These are phyloP conservation scores for Calonectria leucothoes DNA, from an alignment of 2,329 filamentous ascomycete species.

Conservation along the genomic window DNA sequence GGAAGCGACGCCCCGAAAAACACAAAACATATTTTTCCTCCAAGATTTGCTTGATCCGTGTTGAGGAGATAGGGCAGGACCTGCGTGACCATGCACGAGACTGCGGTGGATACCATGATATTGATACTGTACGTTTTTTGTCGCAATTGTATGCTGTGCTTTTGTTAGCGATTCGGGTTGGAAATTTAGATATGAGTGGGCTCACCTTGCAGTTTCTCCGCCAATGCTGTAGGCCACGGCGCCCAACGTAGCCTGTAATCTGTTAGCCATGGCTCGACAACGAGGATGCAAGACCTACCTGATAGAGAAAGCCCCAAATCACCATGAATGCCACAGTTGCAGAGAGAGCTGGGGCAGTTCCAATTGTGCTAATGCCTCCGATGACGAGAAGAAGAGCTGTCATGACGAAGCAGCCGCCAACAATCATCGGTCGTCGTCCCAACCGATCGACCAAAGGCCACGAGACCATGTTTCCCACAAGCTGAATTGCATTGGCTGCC, in stretches of 20 bases:
- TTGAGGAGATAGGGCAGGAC: constrained; percentile 46
- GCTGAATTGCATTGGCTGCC: constrained; percentile 43
- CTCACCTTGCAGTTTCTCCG: constrained; percentile 43
- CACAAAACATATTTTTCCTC: constrained; percentile 47
- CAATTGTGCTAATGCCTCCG: constrained; percentile 45
- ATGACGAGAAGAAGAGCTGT: constrained; percentile 43
- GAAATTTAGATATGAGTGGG: too few relatives aligned
- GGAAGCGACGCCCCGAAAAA: constrained; percentile 45
- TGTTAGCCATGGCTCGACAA: not conserved
- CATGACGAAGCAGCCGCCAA: constrained; percentile 43
- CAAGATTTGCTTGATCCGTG: constrained; percentile 44
- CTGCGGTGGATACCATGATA: constrained; percentile 44
- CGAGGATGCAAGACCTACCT: constrained; percentile 12
- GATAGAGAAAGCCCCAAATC: constrained; percentile 43
- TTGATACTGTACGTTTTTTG: constrained; percentile 50
- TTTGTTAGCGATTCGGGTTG: not conserved
- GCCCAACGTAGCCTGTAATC: constrained; percentile 37
- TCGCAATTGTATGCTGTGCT: constrained; percentile 37
- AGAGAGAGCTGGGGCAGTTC: constrained; percentile 29
- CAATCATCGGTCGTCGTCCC: constrained; percentile 44
- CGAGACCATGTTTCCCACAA: constrained; percentile 44
- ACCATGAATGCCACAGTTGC: constrained; percentile 44
- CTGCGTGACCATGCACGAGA: constrained; percentile 44
- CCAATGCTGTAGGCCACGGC: constrained; percentile 45
- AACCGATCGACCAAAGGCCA: constrained; percentile 46